Evolutionary conservation across 78 protist species (phyloP), one percentile per base, ranked within the genome.

Genomic region (Speleostelium caveatum): DNA sequence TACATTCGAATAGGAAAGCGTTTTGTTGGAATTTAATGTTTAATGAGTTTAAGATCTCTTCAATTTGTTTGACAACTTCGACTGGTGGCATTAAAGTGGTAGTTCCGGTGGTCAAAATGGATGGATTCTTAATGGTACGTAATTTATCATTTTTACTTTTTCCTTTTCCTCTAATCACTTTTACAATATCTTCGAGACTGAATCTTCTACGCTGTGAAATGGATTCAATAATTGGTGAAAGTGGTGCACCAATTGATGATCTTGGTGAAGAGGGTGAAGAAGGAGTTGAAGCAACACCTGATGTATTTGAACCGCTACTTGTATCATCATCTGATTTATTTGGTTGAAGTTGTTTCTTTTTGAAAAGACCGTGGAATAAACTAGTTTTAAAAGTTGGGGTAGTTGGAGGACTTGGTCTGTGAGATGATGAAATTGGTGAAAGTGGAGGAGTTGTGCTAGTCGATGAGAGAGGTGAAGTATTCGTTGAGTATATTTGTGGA

Each of bases 321-420:
- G 2, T 71, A 24, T 42, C 10, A 35, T 26, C 21, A 3, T n/a
- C 19, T 33, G 6, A 10, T 22, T 4, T 21, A 22, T 38, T 2
- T 26, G 62, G 12, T 17, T 3, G 2, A 21, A 42, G 12, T 17
- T 3, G 2, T 66, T 56, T 78, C 67, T 78, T 78, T 55, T 78
- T 78, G n/a, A 78, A 78, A 4, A 78, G 26, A n/a, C 73, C 73
- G 53, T 66, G 87, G 73, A 78, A 78, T 24, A 78, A 35, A 78
- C 76, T 66, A 24, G 65, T 67, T 49, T 68, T 77, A 30, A 49
- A 55, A 21, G 32, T 58, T 59, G 86, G 24, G 17, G 73, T 22
- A 6, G 86, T 45, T 42, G 86, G 73, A 16, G 86, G 86, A 62
- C 74, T 76, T 76, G 35, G 45, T 35, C 49, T 45, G 28, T 33